Evolutionary conservation across 768 basidiomycete genomes (phyloP).

Genomic region (Austroboletus festivus): DNA sequence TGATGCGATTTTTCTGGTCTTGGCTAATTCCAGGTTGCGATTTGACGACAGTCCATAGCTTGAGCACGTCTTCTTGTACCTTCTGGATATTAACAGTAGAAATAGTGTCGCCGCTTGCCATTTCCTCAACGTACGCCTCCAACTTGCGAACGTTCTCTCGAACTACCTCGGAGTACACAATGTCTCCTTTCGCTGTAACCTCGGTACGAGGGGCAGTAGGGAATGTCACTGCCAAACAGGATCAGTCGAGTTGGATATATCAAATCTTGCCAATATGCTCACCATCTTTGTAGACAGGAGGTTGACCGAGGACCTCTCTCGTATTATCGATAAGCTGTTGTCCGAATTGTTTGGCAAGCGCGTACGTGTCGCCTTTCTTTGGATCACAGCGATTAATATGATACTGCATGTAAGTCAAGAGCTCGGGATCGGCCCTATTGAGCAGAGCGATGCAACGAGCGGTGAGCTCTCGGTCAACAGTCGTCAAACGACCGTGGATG

Average conservation of each 20-base stretch:
- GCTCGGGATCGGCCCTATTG: slow-evolving; percentile 92
- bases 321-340: slow-evolving; percentile 95
- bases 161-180: slow-evolving; percentile 91
- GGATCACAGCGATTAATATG: slow-evolving; percentile 83
- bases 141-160: slow-evolving; percentile 96
- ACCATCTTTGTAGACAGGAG: slow-evolving; percentile 97
- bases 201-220: slow-evolving; percentile 96
- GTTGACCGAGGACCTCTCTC: slow-evolving; percentile 71
- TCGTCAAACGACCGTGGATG: slow-evolving; percentile 90
- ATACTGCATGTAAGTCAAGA: slow-evolving; percentile 94
- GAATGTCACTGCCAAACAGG: slow-evolving; percentile 72
- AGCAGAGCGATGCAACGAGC: slow-evolving; percentile 96
- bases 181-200: slow-evolving; percentile 90
- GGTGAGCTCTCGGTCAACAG: slow-evolving; percentile 94
- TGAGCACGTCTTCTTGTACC: slow-evolving; percentile 94
- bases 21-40: slow-evolving; percentile 95
- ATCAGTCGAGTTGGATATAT: not conserved
- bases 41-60: slow-evolving; percentile 96
- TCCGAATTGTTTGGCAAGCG: slow-evolving; percentile 95
- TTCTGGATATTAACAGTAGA: slow-evolving; percentile 92
- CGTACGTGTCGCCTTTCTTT: slow-evolving; percentile 84
- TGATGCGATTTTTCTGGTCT: slow-evolving; percentile 94
- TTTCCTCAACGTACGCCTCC: slow-evolving; percentile 96
- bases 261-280: slow-evolving; percentile 28
- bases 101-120: slow-evolving; percentile 93